Conservation (phyloP, 176 grass and related monocot species). For the Tuctoria greenei region DNA sequence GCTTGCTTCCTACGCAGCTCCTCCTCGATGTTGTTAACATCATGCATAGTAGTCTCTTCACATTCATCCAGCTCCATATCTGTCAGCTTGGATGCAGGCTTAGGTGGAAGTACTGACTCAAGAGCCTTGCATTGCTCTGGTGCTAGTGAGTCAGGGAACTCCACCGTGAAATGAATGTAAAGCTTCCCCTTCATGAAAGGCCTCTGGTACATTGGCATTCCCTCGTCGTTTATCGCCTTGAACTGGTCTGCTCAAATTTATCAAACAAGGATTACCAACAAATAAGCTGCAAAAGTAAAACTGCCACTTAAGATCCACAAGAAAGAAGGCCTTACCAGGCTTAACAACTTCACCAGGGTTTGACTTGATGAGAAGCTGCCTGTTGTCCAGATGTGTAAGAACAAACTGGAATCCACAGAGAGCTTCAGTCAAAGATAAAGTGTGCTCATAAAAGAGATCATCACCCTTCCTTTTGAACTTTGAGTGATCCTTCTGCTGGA, state of each 20-base stretch:
- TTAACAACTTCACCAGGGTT: slow-evolving; percentile 89
- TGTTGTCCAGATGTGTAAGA: slow-evolving; percentile 90
- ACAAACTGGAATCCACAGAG: slow-evolving; percentile 94
- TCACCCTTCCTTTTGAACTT: slow-evolving; percentile 96
- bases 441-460: slow-evolving; percentile 93
- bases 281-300: background rate
- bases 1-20: slow-evolving; percentile 86
- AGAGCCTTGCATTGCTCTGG: slow-evolving; percentile 82
- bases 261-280: slow-evolving; percentile 17
- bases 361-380: slow-evolving; percentile 85
- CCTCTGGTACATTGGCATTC: slow-evolving; percentile 86
- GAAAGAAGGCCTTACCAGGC: slow-evolving; percentile 61
- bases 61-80: slow-evolving; percentile 97
- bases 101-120: slow-evolving; percentile 71
- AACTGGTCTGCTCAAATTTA: slow-evolving; percentile 64
- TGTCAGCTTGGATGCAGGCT: slow-evolving; percentile 53
- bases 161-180: slow-evolving; percentile 89
- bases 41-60: slow-evolving; percentile 86
- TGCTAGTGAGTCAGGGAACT: slow-evolving; percentile 70
- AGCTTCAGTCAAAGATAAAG: slow-evolving; percentile 80
- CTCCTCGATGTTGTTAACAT: slow-evolving; percentile 93
- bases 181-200: slow-evolving; percentile 98
- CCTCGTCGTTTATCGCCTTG: slow-evolving; percentile 94
- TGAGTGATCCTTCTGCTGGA: slow-evolving; percentile 91
- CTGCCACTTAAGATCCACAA: background rate